Percentiles rank a stretch among this genome's conserved stretches.
phyloP scores from a whole-genome alignment of 768 basidiomycete genomes.

The Tulasnella sp. region DNA sequence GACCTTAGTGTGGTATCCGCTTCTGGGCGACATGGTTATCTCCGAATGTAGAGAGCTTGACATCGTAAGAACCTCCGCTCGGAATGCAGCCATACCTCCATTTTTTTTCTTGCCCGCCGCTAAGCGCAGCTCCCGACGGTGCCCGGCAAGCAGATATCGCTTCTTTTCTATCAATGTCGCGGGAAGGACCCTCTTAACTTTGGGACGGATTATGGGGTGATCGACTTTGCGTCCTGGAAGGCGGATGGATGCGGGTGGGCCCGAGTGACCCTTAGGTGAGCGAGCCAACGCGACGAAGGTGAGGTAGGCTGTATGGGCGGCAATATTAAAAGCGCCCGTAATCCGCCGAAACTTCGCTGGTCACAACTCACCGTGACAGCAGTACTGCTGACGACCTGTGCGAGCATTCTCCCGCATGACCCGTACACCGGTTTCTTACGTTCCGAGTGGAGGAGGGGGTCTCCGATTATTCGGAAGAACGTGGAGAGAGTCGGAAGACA shows the following conservation, averaged over 20 bases:
- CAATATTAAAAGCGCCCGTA: neutral
- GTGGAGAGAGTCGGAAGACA: neutral
- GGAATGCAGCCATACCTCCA: neutral
- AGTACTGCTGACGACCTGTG: conserved; percentile 20
- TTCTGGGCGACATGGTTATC: neutral
- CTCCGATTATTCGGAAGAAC: neutral
- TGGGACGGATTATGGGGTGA: neutral
- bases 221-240: conserved; percentile 4
- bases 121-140: conserved; percentile 20
- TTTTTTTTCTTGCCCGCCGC: neutral
- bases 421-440: conserved; percentile 25
- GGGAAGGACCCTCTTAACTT: conserved; percentile 23
- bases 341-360: neutral
- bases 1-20: neutral
- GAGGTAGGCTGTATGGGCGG: conserved; percentile 15
- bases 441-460: neutral
- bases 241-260: conserved; percentile 17
- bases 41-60: neutral
- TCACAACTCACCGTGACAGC: conserved; percentile 22
- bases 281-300: conserved; percentile 26
- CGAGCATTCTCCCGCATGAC: conserved; percentile 21
- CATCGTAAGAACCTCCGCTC: conserved; percentile 22
- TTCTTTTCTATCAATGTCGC: conserved; percentile 20
- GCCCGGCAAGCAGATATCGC: conserved; percentile 27
- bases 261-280: neutral